phyloP scores from a whole-genome alignment of 208 protist genomes.

The Acanthamoeba lenticulata region DNA sequence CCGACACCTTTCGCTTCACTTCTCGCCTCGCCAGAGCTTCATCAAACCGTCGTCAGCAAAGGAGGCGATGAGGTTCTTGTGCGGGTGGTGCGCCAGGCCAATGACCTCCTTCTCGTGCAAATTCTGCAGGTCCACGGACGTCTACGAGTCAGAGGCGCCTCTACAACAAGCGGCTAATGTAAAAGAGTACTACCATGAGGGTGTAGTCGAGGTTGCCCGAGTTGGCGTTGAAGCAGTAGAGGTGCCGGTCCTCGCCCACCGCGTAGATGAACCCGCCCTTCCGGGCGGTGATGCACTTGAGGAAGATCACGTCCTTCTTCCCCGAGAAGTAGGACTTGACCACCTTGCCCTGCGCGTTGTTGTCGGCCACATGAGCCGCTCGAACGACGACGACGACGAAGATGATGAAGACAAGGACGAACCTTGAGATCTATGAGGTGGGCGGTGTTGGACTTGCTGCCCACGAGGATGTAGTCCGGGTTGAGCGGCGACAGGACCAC shows the following conservation, averaged over 20 bases:
- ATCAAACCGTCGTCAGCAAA: conserved; percentile 73
- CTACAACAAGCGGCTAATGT: neutral
- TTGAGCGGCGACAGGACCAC: neutral
- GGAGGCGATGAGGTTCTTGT: conserved; percentile 80
- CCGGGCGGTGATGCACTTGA: neutral
- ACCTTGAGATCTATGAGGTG: conserved; percentile 53
- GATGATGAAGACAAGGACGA: neutral
- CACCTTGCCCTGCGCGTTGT: conserved; percentile 20
- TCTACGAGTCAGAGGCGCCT: neutral
- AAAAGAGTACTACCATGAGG: neutral
- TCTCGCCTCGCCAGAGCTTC: conserved; percentile 74
- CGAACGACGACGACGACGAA: neutral
- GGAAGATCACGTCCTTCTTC: conserved; percentile 18
- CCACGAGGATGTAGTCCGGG: conserved; percentile 32
- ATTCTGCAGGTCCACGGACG: neutral
- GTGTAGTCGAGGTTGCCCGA: conserved; percentile 56
- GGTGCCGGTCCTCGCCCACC: conserved; percentile 49
- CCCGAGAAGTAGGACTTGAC: conserved; percentile 51
- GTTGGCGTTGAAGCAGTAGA: conserved; percentile 67
- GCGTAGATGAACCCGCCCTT: conserved; percentile 63
- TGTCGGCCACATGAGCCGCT: neutral
- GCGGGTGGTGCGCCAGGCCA: conserved; percentile 78
- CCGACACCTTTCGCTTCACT: neutral
- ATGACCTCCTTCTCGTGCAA: conserved; percentile 77
- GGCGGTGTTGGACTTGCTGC: conserved; percentile 26